These are phyloP conservation scores for Rhazya stricta DNA, from an alignment of 257 asterid genomes.

Conservation along the genomic window DNA sequence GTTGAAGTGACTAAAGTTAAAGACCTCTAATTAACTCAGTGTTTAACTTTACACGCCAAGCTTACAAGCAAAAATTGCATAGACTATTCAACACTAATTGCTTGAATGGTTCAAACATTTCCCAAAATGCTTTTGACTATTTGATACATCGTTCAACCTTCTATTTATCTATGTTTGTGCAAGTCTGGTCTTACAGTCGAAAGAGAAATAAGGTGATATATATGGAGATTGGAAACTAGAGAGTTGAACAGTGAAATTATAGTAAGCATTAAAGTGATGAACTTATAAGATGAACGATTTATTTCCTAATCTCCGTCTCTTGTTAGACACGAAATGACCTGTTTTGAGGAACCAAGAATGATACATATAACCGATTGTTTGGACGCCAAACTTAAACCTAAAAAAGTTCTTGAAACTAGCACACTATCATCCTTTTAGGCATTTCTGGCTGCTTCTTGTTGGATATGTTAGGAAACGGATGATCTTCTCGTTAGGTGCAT, in stretches of 20 bases:
- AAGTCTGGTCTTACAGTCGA: background rate
- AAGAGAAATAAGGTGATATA: background rate
- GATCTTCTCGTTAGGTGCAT: background rate
- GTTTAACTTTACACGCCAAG: background rate
- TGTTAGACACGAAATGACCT: too few species aligned
- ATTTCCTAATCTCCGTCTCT: too few species aligned
- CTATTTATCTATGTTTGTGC: background rate
- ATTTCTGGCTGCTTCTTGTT: too few species aligned
- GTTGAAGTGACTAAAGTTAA: background rate
- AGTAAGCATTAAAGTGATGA: background rate
- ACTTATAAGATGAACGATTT: too few species aligned
- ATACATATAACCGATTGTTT: too few species aligned
- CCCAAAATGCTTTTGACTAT: background rate
- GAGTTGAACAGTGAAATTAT: background rate
- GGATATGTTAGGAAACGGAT: too few species aligned
- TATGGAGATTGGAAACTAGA: too few species aligned
- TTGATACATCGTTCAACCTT: background rate
- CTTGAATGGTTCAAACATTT: conserved; percentile 1
- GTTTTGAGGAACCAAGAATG: too few species aligned
- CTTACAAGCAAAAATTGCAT: background rate
- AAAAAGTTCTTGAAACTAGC: too few species aligned
- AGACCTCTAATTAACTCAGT: background rate
- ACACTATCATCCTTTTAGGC: too few species aligned
- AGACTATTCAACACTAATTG: background rate
- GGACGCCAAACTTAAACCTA: too few species aligned